Evolutionary conservation across 257 asterid genomes (phyloP), one percentile per base, ranked within the genome.

Genomic region (Asclepias syriaca): DNA sequence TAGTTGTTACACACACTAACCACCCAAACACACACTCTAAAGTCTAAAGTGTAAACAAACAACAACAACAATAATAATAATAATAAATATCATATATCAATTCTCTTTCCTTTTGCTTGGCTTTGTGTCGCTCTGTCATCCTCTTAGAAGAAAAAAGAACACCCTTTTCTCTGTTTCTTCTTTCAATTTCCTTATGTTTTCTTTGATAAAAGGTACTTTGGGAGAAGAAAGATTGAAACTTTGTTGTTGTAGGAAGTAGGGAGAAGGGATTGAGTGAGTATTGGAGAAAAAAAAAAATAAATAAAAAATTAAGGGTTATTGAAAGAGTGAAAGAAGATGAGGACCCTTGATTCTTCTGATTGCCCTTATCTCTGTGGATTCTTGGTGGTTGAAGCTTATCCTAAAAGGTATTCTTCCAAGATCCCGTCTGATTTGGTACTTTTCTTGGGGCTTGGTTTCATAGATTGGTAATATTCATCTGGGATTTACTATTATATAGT

Each of bases 391-490:
- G 90, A 89, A 80, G 96, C 98, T 89, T 90, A 93, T 89, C 92
- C 98, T 50, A 93, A 93, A 85, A 87, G 98, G 96, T 90, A 89
- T 76, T 87, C 98, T 79, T 89, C 95, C 80, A 93, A 93, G 90
- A 87, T 90, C 92, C 96, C 96, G 34, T 90, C 97, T 72, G 91
- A 93, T 89, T 89, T 90, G 89, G 96, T 89, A 51, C 97, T 93
- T 78, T 93, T 90, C 86, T 79, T 93, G 82, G 98, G 97, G 71
- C 96, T 93, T 75, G 98, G 98, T 54, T 93, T 93, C 94, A 86
- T 93, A 58, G 98, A 93, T 86, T 93, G 98, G 98, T 93, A 93
- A 86, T 77, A 34, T 69, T 77, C 68, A 39, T 55, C 51, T 49
- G 18, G 40, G 24, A 11, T 8, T 61, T 43, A 40, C 2, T 12